A percentile compares a stretch with the other conserved stretches of the same genome.
Evolutionary conservation across 176 grass and related monocot species (phyloP).

Genomic region (Carex scoparia): DNA sequence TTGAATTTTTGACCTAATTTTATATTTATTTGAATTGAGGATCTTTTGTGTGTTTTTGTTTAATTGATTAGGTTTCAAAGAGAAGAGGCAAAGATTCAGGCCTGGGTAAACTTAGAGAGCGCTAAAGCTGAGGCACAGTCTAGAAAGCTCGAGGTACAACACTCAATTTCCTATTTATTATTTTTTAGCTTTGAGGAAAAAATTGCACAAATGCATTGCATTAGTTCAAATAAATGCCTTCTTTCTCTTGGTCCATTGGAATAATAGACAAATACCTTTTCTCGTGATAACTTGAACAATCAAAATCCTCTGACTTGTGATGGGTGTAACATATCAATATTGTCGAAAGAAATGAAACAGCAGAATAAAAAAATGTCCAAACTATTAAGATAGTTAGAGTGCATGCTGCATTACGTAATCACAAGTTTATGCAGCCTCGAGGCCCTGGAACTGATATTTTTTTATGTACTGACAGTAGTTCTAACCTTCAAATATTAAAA

Average conservation of each 20-base stretch:
- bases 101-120: constrained; percentile 89
- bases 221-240: neutral
- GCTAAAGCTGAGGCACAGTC: constrained; percentile 98
- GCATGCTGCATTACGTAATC: neutral
- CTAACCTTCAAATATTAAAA: neutral
- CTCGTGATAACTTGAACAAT: neutral
- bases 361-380: neutral
- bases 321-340: neutral
- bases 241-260: neutral
- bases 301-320: neutral
- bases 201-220: neutral
- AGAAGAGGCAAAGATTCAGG: constrained; percentile 91
- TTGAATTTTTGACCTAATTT: neutral
- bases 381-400: neutral
- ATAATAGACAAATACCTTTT: neutral
- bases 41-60: neutral
- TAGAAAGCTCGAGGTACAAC: constrained; percentile 84
- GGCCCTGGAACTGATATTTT: neutral
- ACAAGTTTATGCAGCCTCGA: neutral
- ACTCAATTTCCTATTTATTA: neutral
- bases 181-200: neutral
- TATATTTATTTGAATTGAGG: neutral
- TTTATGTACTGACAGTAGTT: neutral
- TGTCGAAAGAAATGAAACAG: neutral
- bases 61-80: constrained; percentile 63